These are phyloP conservation scores for Neurospora tetrasperma DNA, from an alignment of 495 filamentous ascomycete genomes.

Conservation along the genomic window DNA sequence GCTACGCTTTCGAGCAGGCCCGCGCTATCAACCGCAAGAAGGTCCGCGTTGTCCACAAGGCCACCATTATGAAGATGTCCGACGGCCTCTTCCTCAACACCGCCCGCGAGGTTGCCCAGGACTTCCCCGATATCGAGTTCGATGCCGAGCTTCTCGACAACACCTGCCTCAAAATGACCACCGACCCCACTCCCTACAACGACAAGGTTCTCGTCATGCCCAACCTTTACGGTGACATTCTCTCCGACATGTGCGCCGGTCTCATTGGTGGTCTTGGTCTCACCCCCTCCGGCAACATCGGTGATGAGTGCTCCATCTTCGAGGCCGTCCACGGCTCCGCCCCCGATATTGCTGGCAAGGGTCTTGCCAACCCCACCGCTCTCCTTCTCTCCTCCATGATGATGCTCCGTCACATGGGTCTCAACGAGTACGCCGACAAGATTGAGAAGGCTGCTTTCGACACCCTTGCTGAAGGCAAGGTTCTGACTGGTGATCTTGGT, in stretches of 20 bases:
- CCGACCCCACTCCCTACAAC: conserved; percentile 88
- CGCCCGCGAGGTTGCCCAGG: conserved; percentile 75
- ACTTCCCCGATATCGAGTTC: conserved; percentile 89
- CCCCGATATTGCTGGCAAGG: conserved; percentile 94
- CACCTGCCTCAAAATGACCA: conserved; percentile 95
- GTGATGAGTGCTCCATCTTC: conserved; percentile 98
- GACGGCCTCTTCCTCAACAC: conserved; percentile 93
- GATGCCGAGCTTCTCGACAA: conserved; percentile 97
- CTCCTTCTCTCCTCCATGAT: conserved; percentile 86
- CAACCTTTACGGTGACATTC: conserved; percentile 98
- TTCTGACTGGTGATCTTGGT: conserved; percentile 87
- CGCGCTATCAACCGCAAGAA: conserved; percentile 83
- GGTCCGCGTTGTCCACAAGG: conserved; percentile 97
- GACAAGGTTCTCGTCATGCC: conserved; percentile 99
- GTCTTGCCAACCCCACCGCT: conserved; percentile 89
- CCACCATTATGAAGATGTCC: conserved; percentile 99
- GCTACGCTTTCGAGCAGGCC: conserved; percentile 96
- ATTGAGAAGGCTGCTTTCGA: conserved; percentile 94
- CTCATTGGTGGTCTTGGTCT: conserved; percentile 95
- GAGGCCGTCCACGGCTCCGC: conserved; percentile 98
- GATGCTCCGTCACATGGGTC: conserved; percentile 99
- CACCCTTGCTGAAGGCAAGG: conserved; percentile 90
- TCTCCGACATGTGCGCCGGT: conserved; percentile 98
- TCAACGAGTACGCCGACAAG: conserved; percentile 69
- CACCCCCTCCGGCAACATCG: conserved; percentile 96